Percentiles rank a stretch among this genome's conserved stretches.
Evolutionary conservation across 1,284 basidiomycete genomes (phyloP).

Genomic region (Ganoderma boninense): DNA sequence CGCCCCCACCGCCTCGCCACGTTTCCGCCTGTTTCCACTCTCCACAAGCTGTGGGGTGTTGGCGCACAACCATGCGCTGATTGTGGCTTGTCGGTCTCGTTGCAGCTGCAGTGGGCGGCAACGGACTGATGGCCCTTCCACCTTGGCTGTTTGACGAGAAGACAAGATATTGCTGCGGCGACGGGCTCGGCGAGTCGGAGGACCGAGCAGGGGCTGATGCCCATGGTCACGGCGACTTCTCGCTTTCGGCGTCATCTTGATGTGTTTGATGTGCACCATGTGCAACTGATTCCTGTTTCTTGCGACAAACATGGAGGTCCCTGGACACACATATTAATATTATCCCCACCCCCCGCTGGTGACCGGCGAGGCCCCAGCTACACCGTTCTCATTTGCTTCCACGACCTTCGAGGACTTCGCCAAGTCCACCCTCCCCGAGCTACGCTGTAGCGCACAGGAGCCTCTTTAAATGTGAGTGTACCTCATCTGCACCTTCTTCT

Average conservation of each 20-base stretch:
- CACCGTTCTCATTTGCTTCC: slow-evolving; percentile 12
- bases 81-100: not conserved
- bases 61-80: not conserved
- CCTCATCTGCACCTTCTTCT: not conserved
- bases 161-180: not conserved
- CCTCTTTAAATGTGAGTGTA: slow-evolving; percentile 15
- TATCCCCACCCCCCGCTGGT: not conserved
- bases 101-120: not conserved
- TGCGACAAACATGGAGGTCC: not conserved
- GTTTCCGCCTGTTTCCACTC: too few relatives aligned
- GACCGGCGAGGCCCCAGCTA: slow-evolving; percentile 8
- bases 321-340: slow-evolving; percentile 6
- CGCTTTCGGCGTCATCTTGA: slow-evolving; percentile 8
- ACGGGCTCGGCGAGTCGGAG: not conserved
- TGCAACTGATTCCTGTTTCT: slow-evolving; percentile 13
- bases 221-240: not conserved
- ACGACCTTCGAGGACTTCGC: slow-evolving; percentile 13
- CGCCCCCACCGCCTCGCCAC: not conserved
- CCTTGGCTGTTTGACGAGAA: not conserved
- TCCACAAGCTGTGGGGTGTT: not conserved
- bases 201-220: not conserved
- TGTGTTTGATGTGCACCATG: slow-evolving; percentile 22
- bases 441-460: slow-evolving; percentile 15
- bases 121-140: not conserved
- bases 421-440: slow-evolving; percentile 13